Evolutionary conservation across 345 rosid genomes (phyloP).

Genomic region (Heritiera littoralis): DNA sequence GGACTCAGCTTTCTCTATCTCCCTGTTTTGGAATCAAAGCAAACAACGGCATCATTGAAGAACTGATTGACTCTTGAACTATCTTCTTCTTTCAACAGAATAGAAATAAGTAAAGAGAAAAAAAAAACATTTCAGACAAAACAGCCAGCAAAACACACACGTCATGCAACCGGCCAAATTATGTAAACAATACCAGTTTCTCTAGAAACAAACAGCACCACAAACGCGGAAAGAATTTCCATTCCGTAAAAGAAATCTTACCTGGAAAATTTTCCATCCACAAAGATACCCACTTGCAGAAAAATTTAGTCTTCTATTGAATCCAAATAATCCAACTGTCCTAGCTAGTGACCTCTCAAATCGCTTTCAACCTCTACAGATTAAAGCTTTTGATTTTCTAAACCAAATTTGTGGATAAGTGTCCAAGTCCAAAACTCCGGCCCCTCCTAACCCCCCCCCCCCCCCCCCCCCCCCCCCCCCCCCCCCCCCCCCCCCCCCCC

Average conservation of each 20-base stretch:
- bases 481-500: no score
- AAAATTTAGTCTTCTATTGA: neutral
- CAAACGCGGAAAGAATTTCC: neutral
- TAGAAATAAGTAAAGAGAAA: neutral
- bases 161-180: neutral
- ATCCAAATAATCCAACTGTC: neutral
- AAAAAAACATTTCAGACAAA: neutral
- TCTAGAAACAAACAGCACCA: neutral
- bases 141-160: neutral
- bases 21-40: neutral
- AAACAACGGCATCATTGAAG: neutral
- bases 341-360: neutral
- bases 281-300: slow-evolving; percentile 11
- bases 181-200: neutral
- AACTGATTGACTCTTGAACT: neutral
- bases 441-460: no score
- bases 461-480: neutral
- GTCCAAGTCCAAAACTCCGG: neutral
- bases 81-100: neutral
- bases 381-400: slow-evolving; percentile 29
- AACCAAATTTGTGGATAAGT: slow-evolving; percentile 35
- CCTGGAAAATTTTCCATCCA: slow-evolving; percentile 39
- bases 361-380: slow-evolving; percentile 24
- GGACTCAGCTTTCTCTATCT: neutral
- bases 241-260: slow-evolving; percentile 11